Evolutionary conservation across 148 eudicot genomes (phyloP), one percentile per base, ranked within the genome.

Genomic region (Nepenthes mirabilis): DNA sequence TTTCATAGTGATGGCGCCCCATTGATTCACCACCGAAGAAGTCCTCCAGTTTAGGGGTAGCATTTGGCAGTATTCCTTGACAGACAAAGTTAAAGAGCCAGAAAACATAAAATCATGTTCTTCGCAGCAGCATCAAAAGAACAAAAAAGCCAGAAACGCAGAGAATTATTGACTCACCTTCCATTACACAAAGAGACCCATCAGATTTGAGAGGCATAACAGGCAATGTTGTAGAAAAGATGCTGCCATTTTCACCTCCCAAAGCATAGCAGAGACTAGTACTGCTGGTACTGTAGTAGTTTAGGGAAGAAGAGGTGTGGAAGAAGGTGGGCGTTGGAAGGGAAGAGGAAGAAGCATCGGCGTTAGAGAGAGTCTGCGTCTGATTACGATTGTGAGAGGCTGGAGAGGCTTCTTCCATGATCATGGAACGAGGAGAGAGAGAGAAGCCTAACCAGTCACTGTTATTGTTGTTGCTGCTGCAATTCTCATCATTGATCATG

Each of bases 151-250:
- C 48, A 49, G n/a, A 49, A 11, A 49, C 52, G 10, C 52, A 49
- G 0, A 49, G 2, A 11, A 5, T 49, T 49, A 2, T 10, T 49
- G 13, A 12, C 14, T 49, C 11, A 49, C 91, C 97, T 80, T 87
- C 89, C 81, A 82, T 84, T 43, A 90, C 55, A 65, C 87, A 87
- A 11, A 87, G 79, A 48, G 97, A 87, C 5, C 97, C 97, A 75
- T 90, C 97, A 65, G 91, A 84, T 45, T 83, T 87, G 65, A 90
- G 84, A 52, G 97, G 97, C 97, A 90, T 90, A 3, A 82, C 79
- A 67, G 87, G 62, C 64, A 84, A 74, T 14, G 9, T 49, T 65
- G 47, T 69, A 45, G 82, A 75, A 63, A 56, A 74, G 34, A 77
- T 60, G 6, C 66, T 79, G 55, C 67, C 74, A 72, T 70, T 70